phyloP scores from a whole-genome alignment of 179 eudicot genomes.

The Gypsophila paniculata region DNA sequence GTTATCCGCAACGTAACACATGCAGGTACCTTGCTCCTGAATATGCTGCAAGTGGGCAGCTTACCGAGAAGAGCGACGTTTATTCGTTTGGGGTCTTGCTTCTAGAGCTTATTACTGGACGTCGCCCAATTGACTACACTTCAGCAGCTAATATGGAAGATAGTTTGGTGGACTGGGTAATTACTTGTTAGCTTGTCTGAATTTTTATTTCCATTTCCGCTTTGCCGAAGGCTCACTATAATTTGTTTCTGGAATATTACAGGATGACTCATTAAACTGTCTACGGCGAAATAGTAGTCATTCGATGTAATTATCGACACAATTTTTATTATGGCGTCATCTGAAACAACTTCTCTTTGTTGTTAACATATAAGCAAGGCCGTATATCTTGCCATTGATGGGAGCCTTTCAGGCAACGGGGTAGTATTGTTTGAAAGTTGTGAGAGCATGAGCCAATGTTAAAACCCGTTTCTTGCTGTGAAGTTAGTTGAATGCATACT shows the following conservation, averaged over 20 bases:
- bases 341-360: too few species aligned
- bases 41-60: conserved; percentile 84
- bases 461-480: conserved; percentile 1
- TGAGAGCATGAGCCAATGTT: neutral
- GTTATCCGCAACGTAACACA: conserved; percentile 12
- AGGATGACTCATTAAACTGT: too few species aligned
- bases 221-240: too few species aligned
- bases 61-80: conserved; percentile 86
- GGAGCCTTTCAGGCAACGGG: too few species aligned
- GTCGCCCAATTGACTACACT: conserved; percentile 66
- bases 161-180: conserved; percentile 96
- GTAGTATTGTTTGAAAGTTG: too few species aligned
- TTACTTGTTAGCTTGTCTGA: conserved; percentile 12
- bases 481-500: neutral
- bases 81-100: conserved; percentile 88
- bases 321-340: too few species aligned
- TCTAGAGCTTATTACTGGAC: conserved; percentile 78
- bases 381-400: too few species aligned
- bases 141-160: conserved; percentile 58
- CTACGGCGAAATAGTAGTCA: too few species aligned
- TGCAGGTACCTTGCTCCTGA: conserved; percentile 86
- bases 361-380: too few species aligned
- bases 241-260: too few species aligned
- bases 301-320: too few species aligned
- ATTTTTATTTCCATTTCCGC: too few species aligned